Conservation (phyloP, 2,329 filamentous ascomycete genomes). For the Botrytis squamosa region DNA sequence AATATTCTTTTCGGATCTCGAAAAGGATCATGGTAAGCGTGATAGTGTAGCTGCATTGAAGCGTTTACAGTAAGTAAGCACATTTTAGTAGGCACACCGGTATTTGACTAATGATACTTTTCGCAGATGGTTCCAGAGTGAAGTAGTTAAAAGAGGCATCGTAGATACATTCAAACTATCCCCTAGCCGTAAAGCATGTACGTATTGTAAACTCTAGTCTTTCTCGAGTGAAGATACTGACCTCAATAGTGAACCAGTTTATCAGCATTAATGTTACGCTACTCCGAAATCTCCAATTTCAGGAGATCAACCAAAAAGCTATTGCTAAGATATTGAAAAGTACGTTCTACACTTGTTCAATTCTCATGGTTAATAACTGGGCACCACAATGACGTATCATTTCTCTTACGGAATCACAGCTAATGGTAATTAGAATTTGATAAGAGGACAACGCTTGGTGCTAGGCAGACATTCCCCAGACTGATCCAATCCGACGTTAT, state of each 20-base stretch:
- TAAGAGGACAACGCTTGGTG: slow-evolving; percentile 75
- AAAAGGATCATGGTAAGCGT: slow-evolving; percentile 67
- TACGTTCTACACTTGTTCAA: slow-evolving; percentile 41
- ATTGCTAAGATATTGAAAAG: slow-evolving; percentile 84
- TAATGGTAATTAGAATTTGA: slow-evolving; percentile 64
- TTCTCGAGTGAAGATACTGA: slow-evolving; percentile 36
- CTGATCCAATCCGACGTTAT: slow-evolving; percentile 59
- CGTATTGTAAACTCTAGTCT: slow-evolving; percentile 53
- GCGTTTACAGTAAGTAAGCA: slow-evolving; percentile 48
- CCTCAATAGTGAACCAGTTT: slow-evolving; percentile 51
- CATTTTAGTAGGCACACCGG: neutral
- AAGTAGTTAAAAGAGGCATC: slow-evolving; percentile 60
- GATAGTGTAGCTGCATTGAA: slow-evolving; percentile 63
- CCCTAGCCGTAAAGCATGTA: slow-evolving; percentile 57
- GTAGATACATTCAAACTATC: slow-evolving; percentile 62
- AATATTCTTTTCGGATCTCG: slow-evolving; percentile 78
- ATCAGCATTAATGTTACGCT: slow-evolving; percentile 70
- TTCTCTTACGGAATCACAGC: no score
- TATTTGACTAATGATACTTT: neutral
- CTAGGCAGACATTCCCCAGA: slow-evolving; percentile 60
- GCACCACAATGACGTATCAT: neutral
- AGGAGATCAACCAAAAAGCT: slow-evolving; percentile 77
- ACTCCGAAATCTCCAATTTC: slow-evolving; percentile 79
- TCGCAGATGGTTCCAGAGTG: slow-evolving; percentile 61
- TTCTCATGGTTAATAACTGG: neutral